phyloP scores from a whole-genome alignment of 305 asterid genomes.

The Fraxinus floribunda region DNA sequence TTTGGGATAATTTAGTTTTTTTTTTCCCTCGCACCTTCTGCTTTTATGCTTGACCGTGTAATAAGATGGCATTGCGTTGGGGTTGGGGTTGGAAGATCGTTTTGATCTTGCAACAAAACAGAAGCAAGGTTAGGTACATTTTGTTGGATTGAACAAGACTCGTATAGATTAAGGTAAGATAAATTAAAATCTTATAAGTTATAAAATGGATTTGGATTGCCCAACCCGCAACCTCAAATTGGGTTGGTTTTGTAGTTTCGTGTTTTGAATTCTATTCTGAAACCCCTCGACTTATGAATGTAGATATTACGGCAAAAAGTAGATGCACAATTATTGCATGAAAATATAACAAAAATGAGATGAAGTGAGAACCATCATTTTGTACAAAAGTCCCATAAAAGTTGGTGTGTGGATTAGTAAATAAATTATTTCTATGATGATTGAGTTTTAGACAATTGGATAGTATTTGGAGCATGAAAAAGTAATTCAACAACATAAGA shows the following conservation, averaged over 20 bases:
- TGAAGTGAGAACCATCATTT: background rate
- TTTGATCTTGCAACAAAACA: background rate
- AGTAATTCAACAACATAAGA: background rate
- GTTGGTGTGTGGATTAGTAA: background rate
- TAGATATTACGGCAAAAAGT: background rate
- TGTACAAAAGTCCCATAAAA: background rate
- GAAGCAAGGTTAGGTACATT: background rate
- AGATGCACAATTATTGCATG: background rate
- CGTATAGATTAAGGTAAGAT: background rate
- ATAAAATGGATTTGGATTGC: background rate
- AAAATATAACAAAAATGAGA: background rate
- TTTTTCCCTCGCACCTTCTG: background rate
- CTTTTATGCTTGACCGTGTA: background rate
- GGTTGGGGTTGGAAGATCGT: background rate
- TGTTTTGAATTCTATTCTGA: background rate
- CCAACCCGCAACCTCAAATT: background rate
- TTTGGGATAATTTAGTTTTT: slow-evolving; percentile 1
- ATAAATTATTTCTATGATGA: too few relatives aligned
- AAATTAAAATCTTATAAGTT: background rate
- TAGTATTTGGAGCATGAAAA: too few relatives aligned
- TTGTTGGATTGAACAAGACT: background rate
- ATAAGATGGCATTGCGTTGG: background rate
- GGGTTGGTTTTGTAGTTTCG: background rate
- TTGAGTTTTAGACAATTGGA: background rate
- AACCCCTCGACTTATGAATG: background rate